A percentile compares a stretch with the other conserved stretches of the same genome.
Conservation (phyloP, 2,329 filamentous ascomycete species). For the Colletotrichum gloeosporioides region DNA sequence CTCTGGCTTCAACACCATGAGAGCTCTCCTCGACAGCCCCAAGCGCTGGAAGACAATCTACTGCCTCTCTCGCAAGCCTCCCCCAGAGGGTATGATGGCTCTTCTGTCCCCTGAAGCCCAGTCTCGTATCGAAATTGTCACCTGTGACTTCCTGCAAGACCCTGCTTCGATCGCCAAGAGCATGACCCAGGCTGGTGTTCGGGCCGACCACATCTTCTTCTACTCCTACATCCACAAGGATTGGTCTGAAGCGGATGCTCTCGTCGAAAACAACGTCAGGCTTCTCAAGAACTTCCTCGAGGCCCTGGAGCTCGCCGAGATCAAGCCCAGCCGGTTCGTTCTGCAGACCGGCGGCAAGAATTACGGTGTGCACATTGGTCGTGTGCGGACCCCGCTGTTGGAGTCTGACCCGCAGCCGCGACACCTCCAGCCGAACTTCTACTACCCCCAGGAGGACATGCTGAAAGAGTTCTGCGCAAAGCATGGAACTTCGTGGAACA, state of each 20-base stretch:
- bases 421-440: slow-evolving; percentile 5
- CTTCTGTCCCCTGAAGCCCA: not conserved
- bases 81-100: not conserved
- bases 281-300: slow-evolving; percentile 4
- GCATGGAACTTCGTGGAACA: not conserved
- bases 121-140: not conserved
- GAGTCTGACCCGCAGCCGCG: slow-evolving; percentile 6
- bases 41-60: slow-evolving; percentile 1
- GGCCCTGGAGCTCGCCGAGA: not conserved
- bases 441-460: slow-evolving; percentile 7
- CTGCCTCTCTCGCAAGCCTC: not conserved
- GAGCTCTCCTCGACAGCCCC: not conserved
- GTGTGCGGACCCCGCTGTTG: not conserved
- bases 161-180: not conserved
- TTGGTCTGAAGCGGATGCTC: not conserved
- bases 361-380: slow-evolving; percentile 3
- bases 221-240: slow-evolving; percentile 11
- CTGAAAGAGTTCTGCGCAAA: not conserved
- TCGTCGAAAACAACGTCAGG: not conserved
- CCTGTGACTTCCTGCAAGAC: not conserved
- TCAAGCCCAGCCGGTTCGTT: not conserved
- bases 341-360: slow-evolving; percentile 18
- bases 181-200: not conserved
- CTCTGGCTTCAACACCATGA: not conserved
- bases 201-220: slow-evolving; percentile 7